Evolutionary conservation across 192 early-diverging fungal genomes (phyloP), one percentile per base, ranked within the genome.

Genomic region (Coemansia sp.): DNA sequence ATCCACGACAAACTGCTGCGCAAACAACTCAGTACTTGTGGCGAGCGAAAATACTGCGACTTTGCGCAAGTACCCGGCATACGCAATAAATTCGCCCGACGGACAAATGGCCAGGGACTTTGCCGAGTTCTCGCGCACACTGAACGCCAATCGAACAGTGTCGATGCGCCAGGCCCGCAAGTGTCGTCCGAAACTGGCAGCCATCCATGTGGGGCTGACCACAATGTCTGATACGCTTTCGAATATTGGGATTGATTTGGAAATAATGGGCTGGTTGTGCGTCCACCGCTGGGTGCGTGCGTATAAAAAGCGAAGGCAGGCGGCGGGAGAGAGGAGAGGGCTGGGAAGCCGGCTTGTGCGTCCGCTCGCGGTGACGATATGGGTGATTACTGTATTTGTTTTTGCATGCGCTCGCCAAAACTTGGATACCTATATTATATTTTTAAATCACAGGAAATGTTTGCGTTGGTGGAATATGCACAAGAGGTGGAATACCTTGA

Each of bases 21-120:
- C 35, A 29, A 60, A 70, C 22, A 59, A 27, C 32, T 54, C 35
- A 4, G 4, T 14, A 8, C 56, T 19, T 20, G 38, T 37, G 20
- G 37, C 22, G 2, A 70, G 56, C 49, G 61, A 52, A 29, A 63
- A 70, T 1, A 70, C 57, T 1, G 49, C 27, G 18, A 62, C 57
- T 4, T 52, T 49, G 51, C 61, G 68, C n/a, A 70, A 20, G 43
- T 64, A 70, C 18, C 61, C 62, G 19, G 62, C 50, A 37, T 23
- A 63, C 1, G 48, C 48, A 7, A 70, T 13, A 4, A 14, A 9
- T 12, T 6, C 41, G 13, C 56, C 61, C 3, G 61, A 54, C 16
- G 61, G 27, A 20, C 68, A 70, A 4, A 70, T 70, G 38, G 68
- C 45, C 19, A 70, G 56, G 3, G 55, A 55, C 26, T 70, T 70